Evolutionary conservation across 805 yeast genomes (phyloP).

Genomic region (Ogataea ramenticola): DNA sequence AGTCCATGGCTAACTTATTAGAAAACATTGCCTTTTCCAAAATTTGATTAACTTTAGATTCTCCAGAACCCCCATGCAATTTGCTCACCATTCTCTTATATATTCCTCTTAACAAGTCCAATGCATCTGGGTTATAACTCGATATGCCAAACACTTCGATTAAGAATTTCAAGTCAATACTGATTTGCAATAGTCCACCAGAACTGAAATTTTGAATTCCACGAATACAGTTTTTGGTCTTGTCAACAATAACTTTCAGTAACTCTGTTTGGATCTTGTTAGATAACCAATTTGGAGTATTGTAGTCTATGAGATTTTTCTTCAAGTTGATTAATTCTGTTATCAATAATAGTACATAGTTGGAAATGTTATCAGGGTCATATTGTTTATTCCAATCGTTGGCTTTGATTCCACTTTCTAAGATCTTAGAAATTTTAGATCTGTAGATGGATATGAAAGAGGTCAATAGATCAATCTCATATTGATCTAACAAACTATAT

Average conservation of each 20-base stretch:
- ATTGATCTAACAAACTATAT: conserved; percentile 34
- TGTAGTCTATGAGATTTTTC: conserved; percentile 16
- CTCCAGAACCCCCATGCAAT: not conserved
- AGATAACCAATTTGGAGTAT: conserved; percentile 12
- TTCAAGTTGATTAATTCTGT: conserved; percentile 19
- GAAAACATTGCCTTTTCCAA: conserved; percentile 12
- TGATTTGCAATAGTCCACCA: conserved; percentile 16
- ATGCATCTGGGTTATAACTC: not conserved
- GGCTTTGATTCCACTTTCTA: conserved; percentile 32
- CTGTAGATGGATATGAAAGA: conserved; percentile 45
- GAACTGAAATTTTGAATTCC: conserved; percentile 18
- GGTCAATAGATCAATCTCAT: conserved; percentile 48
- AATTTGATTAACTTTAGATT: conserved; percentile 9
- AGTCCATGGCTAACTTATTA: conserved; percentile 21
- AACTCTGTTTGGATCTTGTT: conserved; percentile 16
- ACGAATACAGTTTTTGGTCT: conserved; percentile 13
- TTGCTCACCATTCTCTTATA: not conserved
- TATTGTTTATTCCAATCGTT: conserved; percentile 32
- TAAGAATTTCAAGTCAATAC: conserved; percentile 17
- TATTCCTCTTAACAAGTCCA: not conserved
- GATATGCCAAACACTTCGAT: conserved; percentile 12
- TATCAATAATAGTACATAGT: conserved; percentile 16
- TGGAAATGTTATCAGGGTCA: conserved; percentile 9
- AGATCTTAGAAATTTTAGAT: conserved; percentile 29
- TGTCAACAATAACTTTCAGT: conserved; percentile 15